phyloP scores from a whole-genome alignment of 2,329 filamentous ascomycete species.

The Piedraia hortae region DNA sequence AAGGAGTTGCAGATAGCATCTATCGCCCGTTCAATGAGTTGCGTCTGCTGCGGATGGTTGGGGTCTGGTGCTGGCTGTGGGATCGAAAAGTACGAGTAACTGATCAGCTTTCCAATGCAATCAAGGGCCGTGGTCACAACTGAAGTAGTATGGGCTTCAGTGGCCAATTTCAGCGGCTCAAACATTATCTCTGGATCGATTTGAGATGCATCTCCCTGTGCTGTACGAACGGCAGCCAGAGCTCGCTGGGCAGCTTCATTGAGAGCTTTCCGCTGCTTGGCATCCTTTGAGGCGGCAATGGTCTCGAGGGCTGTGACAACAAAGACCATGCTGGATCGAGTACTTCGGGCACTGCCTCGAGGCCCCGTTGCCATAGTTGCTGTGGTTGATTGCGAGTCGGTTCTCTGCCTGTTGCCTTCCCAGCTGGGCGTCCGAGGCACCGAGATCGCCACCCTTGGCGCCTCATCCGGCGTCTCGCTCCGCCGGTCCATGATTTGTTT shows the following conservation, averaged over 20 bases:
- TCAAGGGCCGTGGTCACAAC: conserved; percentile 78
- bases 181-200: conserved; percentile 85
- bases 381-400: conserved; percentile 33
- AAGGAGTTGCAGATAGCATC: conserved; percentile 99
- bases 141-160: conserved; percentile 58
- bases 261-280: conserved; percentile 59
- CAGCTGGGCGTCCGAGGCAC: conserved; percentile 3
- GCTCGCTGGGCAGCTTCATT: conserved; percentile 59
- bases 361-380: conserved; percentile 20
- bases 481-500: conserved; percentile 1
- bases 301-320: conserved; percentile 79
- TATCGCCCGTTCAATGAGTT: conserved; percentile 80
- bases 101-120: conserved; percentile 96
- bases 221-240: conserved; percentile 51
- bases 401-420: conserved; percentile 18
- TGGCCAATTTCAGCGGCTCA: conserved; percentile 66
- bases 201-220: conserved; percentile 43
- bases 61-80: conserved; percentile 2
- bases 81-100: conserved; percentile 89
- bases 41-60: conserved; percentile 4
- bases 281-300: conserved; percentile 78
- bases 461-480: neutral
- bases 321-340: conserved; percentile 84
- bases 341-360: conserved; percentile 22
- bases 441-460: conserved; percentile 2